Evolutionary conservation across 371 early-diverging fungal species (phyloP).

Genomic region (Capillidium heterosporum): DNA sequence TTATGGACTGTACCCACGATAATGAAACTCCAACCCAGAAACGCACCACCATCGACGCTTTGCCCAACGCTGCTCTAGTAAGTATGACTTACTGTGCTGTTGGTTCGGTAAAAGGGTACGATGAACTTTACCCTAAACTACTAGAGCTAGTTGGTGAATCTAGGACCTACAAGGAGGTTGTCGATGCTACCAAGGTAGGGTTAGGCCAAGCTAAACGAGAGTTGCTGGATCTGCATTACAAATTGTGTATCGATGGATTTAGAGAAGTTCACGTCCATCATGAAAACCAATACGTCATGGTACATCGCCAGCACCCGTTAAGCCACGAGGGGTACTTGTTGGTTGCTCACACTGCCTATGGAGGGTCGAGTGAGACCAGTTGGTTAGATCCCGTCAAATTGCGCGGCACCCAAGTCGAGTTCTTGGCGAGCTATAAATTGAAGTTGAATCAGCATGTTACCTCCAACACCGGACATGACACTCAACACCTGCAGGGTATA

Average conservation of each 20-base stretch:
- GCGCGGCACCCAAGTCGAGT: slow-evolving; percentile 30
- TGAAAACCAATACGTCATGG: slow-evolving; percentile 67
- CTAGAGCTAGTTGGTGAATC: slow-evolving; percentile 77
- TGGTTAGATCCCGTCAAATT: slow-evolving; percentile 29
- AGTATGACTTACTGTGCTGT: slow-evolving; percentile 77
- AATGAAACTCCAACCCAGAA: slow-evolving; percentile 90
- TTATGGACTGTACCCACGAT: slow-evolving; percentile 97
- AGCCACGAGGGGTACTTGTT: slow-evolving; percentile 80
- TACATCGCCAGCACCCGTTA: slow-evolving; percentile 81
- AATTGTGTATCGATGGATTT: slow-evolving; percentile 66
- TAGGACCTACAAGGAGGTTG: slow-evolving; percentile 39
- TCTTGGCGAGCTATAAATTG: slow-evolving; percentile 28
- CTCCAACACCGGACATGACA: slow-evolving; percentile 10
- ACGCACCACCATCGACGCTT: slow-evolving; percentile 61
- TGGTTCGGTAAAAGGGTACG: slow-evolving; percentile 92
- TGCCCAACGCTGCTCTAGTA: slow-evolving; percentile 81
- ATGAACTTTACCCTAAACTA: slow-evolving; percentile 70
- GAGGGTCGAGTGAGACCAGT: slow-evolving; percentile 10
- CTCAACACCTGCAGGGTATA: slow-evolving; percentile 29
- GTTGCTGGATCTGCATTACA: slow-evolving; percentile 51
- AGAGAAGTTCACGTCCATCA: slow-evolving; percentile 88
- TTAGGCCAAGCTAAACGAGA: slow-evolving; percentile 48
- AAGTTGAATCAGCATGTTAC: slow-evolving; percentile 15
- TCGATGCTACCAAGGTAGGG: slow-evolving; percentile 28
- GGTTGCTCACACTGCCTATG: slow-evolving; percentile 74